A percentile compares a stretch with the other conserved stretches of the same genome.
phyloP scores from a whole-genome alignment of 306 rosid genomes.

The Dryas drummondii region DNA sequence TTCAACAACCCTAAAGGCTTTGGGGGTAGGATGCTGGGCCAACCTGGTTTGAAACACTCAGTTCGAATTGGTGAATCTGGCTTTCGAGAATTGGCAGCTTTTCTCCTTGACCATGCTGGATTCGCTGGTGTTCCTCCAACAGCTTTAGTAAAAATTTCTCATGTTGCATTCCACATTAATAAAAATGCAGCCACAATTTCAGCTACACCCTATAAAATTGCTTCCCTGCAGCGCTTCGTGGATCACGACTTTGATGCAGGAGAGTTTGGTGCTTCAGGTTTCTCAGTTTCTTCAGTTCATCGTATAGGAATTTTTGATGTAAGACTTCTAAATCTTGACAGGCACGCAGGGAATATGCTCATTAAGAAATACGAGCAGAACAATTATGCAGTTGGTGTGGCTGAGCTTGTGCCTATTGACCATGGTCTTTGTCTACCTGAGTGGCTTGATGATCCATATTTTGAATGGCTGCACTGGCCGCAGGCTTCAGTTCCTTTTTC shows the following conservation, averaged over 20 bases:
- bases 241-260: slow-evolving; percentile 88
- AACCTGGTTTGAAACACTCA: slow-evolving; percentile 71
- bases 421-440: slow-evolving; percentile 96
- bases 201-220: slow-evolving; percentile 51
- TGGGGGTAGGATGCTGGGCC: slow-evolving; percentile 61
- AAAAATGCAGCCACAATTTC: slow-evolving; percentile 24
- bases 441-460: slow-evolving; percentile 93
- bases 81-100: slow-evolving; percentile 81
- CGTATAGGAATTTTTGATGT: slow-evolving; percentile 72
- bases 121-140: slow-evolving; percentile 94
- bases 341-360: slow-evolving; percentile 94
- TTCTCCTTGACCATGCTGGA: slow-evolving; percentile 82
- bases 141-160: slow-evolving; percentile 72
- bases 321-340: slow-evolving; percentile 74
- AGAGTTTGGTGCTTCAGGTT: slow-evolving; percentile 76
- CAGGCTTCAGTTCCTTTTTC: slow-evolving; percentile 85
- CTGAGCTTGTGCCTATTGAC: slow-evolving; percentile 86
- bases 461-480: slow-evolving; percentile 98
- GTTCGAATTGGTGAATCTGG: slow-evolving; percentile 85
- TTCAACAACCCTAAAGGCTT: slow-evolving; percentile 67
- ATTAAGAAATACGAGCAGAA: slow-evolving; percentile 47
- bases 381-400: slow-evolving; percentile 29
- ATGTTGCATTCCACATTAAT: slow-evolving; percentile 52
- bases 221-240: slow-evolving; percentile 82
- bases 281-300: slow-evolving; percentile 75